Base-by-base conservation (phyloP, 768 basidiomycete species). In the Leucocoprinus leucothites region DNA sequence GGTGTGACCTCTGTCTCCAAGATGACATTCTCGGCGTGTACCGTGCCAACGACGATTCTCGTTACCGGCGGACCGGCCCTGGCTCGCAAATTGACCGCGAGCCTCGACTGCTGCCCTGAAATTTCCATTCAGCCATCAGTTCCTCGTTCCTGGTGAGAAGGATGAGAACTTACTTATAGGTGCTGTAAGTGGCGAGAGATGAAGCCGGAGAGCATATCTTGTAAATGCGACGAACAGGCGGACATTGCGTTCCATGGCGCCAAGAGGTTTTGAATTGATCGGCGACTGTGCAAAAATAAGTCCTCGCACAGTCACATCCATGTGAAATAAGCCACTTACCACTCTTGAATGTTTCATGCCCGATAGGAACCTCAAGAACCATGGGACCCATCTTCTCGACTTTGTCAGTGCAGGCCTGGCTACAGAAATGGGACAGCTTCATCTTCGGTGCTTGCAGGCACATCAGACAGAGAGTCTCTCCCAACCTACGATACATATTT, bases 21-120 rank as follows among this genome's bases (percentile, higher is more conserved):
- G 65, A 43, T 75, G 80, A 67, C 87, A 89, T 46, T 81, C 75
- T 16, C 87, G 74, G 34, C 77, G 77, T 9, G 87, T 89, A 18
- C 87, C 87, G 64, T 89, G 87, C 86, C 85, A 89, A 19, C 87
- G 80, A 26, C 86, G 81, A 59, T 86, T 85, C 66, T 87, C 85
- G 59, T 88, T 88, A 26, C 87, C 87, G 25, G 80, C 68, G 4
- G 83, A 80, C 43, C 82, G 73, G 34, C 83, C 83, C 3, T 74
- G 59, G 34, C 73, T 61, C 2, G 64, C 73, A 57, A 87, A 88
- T 26, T 85, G 78, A 1, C 86, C 86, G 44, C 79, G 77, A 36
- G 71, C 60, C 65, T 89, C 87, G 4, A 87, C 83, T 9, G 70
- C 70, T 19, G 77, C 62, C 44, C 86, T 87, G 54, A 14, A n/a